These are phyloP conservation scores for Fusarium succisae DNA, from an alignment of 2,329 filamentous ascomycete species.

Conservation along the genomic window DNA sequence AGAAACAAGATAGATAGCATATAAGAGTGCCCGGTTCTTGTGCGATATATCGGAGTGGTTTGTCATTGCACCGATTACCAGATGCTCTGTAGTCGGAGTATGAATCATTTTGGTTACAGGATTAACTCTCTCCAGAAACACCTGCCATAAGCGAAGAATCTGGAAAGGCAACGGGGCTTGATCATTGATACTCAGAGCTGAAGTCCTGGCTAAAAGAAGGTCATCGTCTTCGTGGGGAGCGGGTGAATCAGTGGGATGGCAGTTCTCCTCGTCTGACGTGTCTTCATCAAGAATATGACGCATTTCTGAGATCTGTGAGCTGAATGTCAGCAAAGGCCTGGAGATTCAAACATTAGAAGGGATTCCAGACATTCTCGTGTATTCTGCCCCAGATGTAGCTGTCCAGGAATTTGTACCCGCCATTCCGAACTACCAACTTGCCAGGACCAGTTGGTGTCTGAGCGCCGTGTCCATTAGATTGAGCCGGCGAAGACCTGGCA, in stretches of 20 bases:
- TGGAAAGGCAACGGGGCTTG: neutral
- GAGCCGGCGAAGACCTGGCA: neutral
- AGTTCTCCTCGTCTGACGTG: conserved; percentile 11
- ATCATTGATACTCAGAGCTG: neutral
- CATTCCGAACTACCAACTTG: conserved; percentile 6
- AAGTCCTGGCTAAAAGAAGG: neutral
- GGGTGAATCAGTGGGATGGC: neutral
- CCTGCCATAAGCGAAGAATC: neutral
- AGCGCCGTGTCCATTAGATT: neutral
- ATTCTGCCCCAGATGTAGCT: conserved; percentile 3
- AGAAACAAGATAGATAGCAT: neutral
- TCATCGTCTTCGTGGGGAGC: conserved; percentile 1
- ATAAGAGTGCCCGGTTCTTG: neutral
- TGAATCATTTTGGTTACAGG: conserved; percentile 3
- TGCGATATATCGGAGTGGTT: neutral
- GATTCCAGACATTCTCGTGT: neutral
- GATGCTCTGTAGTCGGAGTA: conserved; percentile 1
- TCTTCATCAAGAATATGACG: conserved; percentile 13
- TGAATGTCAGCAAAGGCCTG: rapidly evolving
- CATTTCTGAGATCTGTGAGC: neutral
- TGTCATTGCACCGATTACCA: conserved; percentile 1
- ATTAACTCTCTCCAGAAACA: conserved; percentile 14
- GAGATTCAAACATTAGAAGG: rapidly evolving
- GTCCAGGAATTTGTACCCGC: conserved; percentile 11
- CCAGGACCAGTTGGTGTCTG: neutral